Evolutionary conservation across 257 asterid species (phyloP).

Genomic region (Solanum pinnatisectum): DNA sequence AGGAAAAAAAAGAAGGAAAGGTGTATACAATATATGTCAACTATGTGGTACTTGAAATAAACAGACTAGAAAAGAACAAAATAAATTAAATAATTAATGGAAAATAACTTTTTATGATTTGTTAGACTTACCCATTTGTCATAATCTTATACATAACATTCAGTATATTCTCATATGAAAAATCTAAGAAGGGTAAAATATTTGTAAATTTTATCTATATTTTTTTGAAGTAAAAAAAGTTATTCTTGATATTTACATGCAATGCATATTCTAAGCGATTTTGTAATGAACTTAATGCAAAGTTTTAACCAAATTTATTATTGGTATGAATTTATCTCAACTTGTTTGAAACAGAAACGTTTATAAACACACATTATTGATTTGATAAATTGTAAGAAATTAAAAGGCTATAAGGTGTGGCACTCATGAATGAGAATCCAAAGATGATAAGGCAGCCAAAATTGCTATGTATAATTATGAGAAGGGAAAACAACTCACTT

Average conservation of each 20-base stretch:
- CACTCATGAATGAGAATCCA: background rate
- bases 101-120: background rate
- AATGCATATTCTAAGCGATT: background rate
- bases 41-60: background rate
- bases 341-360: background rate
- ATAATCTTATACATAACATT: background rate
- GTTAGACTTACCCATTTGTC: background rate
- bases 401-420: background rate
- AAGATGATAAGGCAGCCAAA: background rate
- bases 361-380: background rate
- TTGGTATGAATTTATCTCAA: background rate
- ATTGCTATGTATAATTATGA: background rate
- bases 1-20: background rate
- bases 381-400: background rate
- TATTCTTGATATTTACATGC: rapidly evolving
- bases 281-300: background rate
- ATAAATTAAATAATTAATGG: background rate
- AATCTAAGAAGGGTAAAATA: rapidly evolving
- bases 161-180: background rate
- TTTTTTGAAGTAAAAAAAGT: background rate
- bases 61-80: background rate
- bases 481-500: background rate
- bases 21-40: background rate
- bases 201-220: rapidly evolving
- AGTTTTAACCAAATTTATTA: background rate